Evolutionary conservation across 2,329 filamentous ascomycete genomes (phyloP).

Genomic region (Escovopsis sp.): DNA sequence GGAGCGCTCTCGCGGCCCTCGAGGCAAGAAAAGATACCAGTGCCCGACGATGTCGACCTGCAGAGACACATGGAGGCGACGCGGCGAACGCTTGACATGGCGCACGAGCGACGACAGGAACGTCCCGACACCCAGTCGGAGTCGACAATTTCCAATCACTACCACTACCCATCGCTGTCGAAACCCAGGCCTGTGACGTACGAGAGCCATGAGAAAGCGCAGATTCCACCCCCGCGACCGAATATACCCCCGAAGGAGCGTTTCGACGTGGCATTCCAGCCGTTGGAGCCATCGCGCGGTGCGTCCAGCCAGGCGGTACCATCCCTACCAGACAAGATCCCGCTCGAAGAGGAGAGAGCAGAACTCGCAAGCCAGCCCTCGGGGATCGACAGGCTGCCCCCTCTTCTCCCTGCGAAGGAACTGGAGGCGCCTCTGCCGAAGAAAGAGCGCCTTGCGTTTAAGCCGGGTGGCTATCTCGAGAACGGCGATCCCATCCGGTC

Average conservation of each 20-base stretch:
- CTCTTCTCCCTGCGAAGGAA: constrained; percentile 16
- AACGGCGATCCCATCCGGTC: constrained; percentile 76
- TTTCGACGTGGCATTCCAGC: constrained; percentile 3
- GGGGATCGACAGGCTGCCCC: no score
- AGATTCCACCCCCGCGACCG: constrained; percentile 15
- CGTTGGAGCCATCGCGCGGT: background rate
- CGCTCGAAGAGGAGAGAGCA: constrained; percentile 8
- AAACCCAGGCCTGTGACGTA: constrained; percentile 36
- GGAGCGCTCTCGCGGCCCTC: background rate
- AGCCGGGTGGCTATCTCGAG: constrained; percentile 77
- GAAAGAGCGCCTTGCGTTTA: constrained; percentile 48
- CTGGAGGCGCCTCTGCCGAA: constrained; percentile 19
- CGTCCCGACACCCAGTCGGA: constrained; percentile 7
- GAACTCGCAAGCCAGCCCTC: constrained; percentile 8
- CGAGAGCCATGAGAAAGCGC: constrained; percentile 7
- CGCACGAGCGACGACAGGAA: constrained; percentile 12
- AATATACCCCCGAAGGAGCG: constrained; percentile 19
- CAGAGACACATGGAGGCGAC: constrained; percentile 39
- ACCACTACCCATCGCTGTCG: constrained; percentile 43
- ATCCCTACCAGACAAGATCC: constrained; percentile 12
- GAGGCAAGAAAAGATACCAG: background rate
- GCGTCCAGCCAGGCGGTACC: constrained; percentile 13
- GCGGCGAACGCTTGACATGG: constrained; percentile 29
- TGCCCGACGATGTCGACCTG: constrained; percentile 28
- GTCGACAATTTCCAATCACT: constrained; percentile 19